These are phyloP conservation scores for Pseudocercospora macadamiae DNA, from an alignment of 2,329 filamentous ascomycete species.

Conservation along the genomic window DNA sequence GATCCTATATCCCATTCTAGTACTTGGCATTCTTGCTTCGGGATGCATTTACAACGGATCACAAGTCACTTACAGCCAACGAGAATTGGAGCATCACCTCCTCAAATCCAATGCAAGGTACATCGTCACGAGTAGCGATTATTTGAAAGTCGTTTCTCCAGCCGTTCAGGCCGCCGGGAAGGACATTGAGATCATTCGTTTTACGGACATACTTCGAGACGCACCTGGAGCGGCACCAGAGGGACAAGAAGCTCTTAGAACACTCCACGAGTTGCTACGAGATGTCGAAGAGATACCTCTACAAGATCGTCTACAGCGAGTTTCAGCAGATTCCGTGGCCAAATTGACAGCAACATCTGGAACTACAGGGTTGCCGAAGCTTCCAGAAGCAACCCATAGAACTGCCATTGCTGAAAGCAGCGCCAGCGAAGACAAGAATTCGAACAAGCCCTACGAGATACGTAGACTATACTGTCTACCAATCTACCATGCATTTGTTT, in stretches of 20 bases:
- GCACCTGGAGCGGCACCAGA: neutral
- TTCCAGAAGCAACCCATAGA: neutral
- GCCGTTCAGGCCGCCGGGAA: slow-evolving; percentile 20
- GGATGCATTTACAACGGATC: slow-evolving; percentile 55
- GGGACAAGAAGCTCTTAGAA: neutral
- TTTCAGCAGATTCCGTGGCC: neutral
- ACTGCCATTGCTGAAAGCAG: neutral
- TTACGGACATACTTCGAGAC: slow-evolving; percentile 31
- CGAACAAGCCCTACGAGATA: neutral
- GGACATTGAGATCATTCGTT: slow-evolving; percentile 38
- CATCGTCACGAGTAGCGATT: slow-evolving; percentile 46
- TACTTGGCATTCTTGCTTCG: slow-evolving; percentile 54
- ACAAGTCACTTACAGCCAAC: slow-evolving; percentile 51
- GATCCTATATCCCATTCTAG: slow-evolving; percentile 54
- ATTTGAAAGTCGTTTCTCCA: slow-evolving; percentile 40
- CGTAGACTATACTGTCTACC: slow-evolving; percentile 3
- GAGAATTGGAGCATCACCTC: slow-evolving; percentile 54
- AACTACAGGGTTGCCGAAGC: neutral
- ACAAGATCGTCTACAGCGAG: neutral
- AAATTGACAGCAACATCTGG: slow-evolving; percentile 4
- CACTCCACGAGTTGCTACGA: neutral
- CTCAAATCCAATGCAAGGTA: slow-evolving; percentile 48
- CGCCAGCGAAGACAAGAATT: neutral
- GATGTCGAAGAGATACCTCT: neutral
- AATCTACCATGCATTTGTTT: slow-evolving; percentile 5